Percentiles rank a stretch among this genome's conserved stretches.
Evolutionary conservation across 2,329 filamentous ascomycete species (phyloP).

Genomic region (Fusarium duplospermum): DNA sequence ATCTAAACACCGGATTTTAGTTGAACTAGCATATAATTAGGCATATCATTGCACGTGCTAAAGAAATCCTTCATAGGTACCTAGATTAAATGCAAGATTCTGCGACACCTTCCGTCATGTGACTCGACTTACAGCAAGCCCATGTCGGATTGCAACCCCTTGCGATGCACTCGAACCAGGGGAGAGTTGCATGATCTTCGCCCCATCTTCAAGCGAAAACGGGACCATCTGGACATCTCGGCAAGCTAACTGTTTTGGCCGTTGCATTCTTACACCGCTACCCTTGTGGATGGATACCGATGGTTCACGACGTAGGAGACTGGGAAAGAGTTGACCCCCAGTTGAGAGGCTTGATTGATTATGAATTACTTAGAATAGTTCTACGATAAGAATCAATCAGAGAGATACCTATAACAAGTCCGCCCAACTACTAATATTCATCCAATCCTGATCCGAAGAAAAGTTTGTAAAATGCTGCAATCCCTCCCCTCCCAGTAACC

Average conservation of each 20-base stretch:
- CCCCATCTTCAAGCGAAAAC: neutral
- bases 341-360: neutral
- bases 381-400: neutral
- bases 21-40: neutral
- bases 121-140: neutral
- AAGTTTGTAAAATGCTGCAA: constrained; percentile 30
- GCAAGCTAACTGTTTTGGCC: neutral
- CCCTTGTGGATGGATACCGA: neutral
- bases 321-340: neutral
- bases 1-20: neutral
- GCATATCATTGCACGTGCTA: neutral
- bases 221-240: neutral
- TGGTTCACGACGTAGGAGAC: neutral
- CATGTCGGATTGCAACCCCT: neutral
- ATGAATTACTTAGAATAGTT: neutral
- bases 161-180: neutral
- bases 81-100: neutral
- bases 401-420: constrained; percentile 18
- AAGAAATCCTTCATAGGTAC: neutral
- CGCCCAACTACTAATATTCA: constrained; percentile 43
- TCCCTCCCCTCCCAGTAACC: constrained; percentile 35
- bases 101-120: neutral
- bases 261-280: neutral
- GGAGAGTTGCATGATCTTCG: neutral
- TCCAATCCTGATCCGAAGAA: constrained; percentile 39